phyloP scores from a whole-genome alignment of 148 eudicot genomes.

The Polygonum aviculare region DNA sequence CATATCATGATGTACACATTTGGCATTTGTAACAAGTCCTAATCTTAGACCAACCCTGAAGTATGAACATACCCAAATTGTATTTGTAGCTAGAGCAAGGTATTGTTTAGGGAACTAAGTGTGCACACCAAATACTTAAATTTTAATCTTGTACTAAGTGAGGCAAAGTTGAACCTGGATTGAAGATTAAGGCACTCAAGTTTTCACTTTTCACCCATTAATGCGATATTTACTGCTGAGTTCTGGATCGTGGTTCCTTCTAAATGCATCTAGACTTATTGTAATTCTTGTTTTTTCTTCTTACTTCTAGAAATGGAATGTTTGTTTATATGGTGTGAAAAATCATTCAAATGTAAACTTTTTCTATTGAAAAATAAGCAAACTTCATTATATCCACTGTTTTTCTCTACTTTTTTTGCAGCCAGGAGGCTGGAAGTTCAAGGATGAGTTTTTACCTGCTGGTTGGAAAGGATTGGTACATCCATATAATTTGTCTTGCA shows the following conservation, averaged over 20 bases:
- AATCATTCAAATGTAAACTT: neutral
- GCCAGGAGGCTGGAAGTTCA: conserved; percentile 91
- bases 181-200: neutral
- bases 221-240: neutral
- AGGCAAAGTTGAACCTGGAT: neutral
- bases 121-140: neutral
- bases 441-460: conserved; percentile 70
- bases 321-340: neutral
- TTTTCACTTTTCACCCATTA: neutral
- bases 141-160: neutral
- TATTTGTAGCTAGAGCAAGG: neutral
- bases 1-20: neutral
- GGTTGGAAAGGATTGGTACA: conserved; percentile 93
- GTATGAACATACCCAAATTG: neutral
- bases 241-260: neutral
- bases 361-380: neutral
- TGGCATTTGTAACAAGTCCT: neutral
- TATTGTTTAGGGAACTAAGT: neutral
- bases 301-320: neutral
- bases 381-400: neutral
- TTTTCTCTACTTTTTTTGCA: conserved; percentile 25
- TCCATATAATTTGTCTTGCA: neutral
- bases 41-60: neutral
- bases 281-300: neutral
- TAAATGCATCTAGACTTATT: neutral